Evolutionary conservation across 31 red algal genomes (phyloP).

Genomic region (Bonnemaisonia californica): DNA sequence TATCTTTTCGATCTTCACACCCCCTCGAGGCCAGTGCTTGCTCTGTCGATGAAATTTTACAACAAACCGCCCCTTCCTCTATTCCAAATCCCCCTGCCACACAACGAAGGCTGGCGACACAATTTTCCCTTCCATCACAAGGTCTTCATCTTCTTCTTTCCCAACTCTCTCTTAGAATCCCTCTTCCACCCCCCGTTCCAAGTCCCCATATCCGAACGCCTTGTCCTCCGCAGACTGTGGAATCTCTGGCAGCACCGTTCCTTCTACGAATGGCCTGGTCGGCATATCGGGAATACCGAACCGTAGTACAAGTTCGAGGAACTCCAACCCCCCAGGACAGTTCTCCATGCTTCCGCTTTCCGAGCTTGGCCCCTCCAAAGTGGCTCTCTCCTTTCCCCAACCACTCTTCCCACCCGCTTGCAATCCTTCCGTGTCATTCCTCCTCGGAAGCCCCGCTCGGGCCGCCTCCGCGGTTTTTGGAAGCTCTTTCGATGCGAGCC

Average conservation of each 20-base stretch:
- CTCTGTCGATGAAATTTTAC: slow-evolving; percentile 3
- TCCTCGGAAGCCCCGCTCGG: no score
- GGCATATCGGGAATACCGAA: slow-evolving; percentile 10
- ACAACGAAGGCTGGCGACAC: slow-evolving; percentile 6
- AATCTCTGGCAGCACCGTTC: not conserved
- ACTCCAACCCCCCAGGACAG: not conserved
- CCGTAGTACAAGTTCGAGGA: not conserved
- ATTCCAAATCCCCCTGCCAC: not conserved
- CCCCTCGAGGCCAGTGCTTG: slow-evolving; percentile 15
- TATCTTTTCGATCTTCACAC: slow-evolving; percentile 38
- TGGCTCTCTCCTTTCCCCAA: no score
- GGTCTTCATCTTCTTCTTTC: not conserved
- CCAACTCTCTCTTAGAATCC: not conserved
- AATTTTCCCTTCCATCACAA: not conserved
- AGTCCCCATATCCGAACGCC: not conserved
- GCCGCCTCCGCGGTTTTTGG: no score
- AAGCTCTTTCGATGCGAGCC: no score
- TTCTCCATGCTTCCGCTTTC: no score
- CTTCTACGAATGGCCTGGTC: slow-evolving; percentile 1
- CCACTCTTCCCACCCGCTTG: no score
- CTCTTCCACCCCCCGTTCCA: not conserved
- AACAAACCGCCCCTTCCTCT: not conserved
- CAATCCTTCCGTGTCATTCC: no score
- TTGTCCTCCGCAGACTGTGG: not conserved
- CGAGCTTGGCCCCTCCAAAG: no score